phyloP scores from a whole-genome alignment of 305 asterid species.

The Caryopteris hybrid region DNA sequence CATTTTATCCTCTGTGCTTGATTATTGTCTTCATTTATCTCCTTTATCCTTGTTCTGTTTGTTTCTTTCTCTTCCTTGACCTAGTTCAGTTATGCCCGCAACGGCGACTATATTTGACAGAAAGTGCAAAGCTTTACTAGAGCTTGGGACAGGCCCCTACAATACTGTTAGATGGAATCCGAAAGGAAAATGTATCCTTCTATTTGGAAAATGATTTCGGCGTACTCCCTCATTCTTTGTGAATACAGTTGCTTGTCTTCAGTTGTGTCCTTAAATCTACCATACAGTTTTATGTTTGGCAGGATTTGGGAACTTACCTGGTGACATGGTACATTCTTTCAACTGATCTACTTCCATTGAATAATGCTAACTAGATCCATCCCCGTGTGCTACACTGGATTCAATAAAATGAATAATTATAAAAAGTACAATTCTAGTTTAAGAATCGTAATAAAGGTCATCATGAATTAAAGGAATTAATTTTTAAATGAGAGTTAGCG shows the following conservation, averaged over 20 bases:
- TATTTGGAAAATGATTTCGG: not conserved
- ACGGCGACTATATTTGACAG: conserved; percentile 89
- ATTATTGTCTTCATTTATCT: not conserved
- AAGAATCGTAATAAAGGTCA: no score
- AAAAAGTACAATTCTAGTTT: no score
- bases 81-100: conserved; percentile 87
- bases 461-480: no score
- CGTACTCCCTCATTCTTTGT: not conserved
- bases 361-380: not conserved
- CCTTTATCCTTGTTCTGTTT: conserved; percentile 1
- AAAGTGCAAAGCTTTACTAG: conserved; percentile 85
- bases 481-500: no score
- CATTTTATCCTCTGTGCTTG: not conserved
- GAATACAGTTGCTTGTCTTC: conserved; percentile 9
- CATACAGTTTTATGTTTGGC: conserved; percentile 84
- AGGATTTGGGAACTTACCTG: conserved; percentile 96
- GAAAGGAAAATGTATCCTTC: conserved; percentile 93
- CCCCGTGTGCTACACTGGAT: no score
- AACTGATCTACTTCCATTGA: conserved; percentile 11
- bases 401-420: no score
- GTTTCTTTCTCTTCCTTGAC: conserved; percentile 52
- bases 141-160: conserved; percentile 95
- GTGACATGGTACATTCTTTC: conserved; percentile 73
- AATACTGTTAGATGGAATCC: conserved; percentile 98
- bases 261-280: conserved; percentile 51